Evolutionary conservation across 2,329 filamentous ascomycete genomes (phyloP), one percentile per base, ranked within the genome.

Genomic region (Cordyceps fumosorosea): DNA sequence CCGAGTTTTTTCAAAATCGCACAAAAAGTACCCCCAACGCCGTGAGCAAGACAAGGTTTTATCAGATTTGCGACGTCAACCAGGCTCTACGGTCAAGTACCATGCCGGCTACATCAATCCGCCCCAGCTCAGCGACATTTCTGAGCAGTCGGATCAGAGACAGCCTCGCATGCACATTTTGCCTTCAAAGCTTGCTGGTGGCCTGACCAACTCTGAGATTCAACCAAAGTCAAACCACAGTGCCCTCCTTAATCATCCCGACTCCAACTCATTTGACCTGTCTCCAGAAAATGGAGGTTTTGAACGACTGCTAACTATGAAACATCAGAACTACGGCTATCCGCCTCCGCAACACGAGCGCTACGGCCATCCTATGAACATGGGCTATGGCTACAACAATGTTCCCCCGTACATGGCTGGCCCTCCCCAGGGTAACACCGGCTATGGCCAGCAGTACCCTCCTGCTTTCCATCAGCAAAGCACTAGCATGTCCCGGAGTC

Each of bases 401-500:
- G 78, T 81, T 68, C 78, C 79, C 22, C 78, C 79, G 20, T 85
- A 81, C 67, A 84, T 85, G 74, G 69, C 62, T 16, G 59, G 51
- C 16, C 59, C 59, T 50, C 74, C 76, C 22, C 73, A 77, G 63
- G 74, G 75, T 66, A 79, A 80, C 66, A 79, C 82, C 26, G 75
- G 76, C n/a, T 85, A 77, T 65, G 78, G 79, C 63, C 75, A 75
- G 22, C 83, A 78, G 63, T 75, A 71, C 8, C 69, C 69, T 65
- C 76, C 69, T 66, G 75, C 70, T 55, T 76, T 69, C 69, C 77
- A 70, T 74, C 80, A 78, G 68, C 84, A 64, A 84, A 89, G 73
- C 82, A 87, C 65, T 77, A 84, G 63, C 79, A 93, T 96, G 89
- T 95, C 93, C 2, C 88, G 93, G 68, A 92, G 86, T 64, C 85